Evolutionary conservation across 768 basidiomycete species (phyloP), one percentile per base, ranked within the genome.

Genomic region (Auriscalpium orientale): DNA sequence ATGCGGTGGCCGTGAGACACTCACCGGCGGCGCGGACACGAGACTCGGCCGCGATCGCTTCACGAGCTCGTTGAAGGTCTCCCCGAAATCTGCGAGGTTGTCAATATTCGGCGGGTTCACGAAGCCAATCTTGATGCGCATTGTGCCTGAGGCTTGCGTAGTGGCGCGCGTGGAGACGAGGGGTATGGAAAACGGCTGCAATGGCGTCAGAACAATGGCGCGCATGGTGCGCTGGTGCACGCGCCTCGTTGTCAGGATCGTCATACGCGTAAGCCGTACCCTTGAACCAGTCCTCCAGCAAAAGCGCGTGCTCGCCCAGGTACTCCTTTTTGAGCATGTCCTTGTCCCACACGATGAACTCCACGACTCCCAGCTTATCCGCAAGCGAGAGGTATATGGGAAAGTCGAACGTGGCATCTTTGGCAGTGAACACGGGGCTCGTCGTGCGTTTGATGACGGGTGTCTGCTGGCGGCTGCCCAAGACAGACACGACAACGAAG

Each of bases 341-440:
- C 73, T 87, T 93, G 71, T 95, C 94, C 95, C 95, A 99, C 0
- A 94, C 78, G 12, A 97, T 85, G 36, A 92, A 74, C 70, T 98
- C 94, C 45, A 98, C 63, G 2, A 79, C 82, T 36, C 88, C 87
- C 5, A 90, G 77, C 46, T 76, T 75, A 62, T 88, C 87, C 0
- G 85, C 84, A 28, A 88, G 77, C 15, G 85, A 87, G 16, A 87
- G 76, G 62, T 88, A 90, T 16, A 97, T 76, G 0, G 92, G 89
- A 62, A 95, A 91, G 56, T 95, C 90, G 67, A 94, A 98, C 0
- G 91, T 94, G 11, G 91, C 85, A 62, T 88, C 83, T 58, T 83
- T 83, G 11, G 84, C 58, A 0, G 74, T 61, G 59, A 80, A 95
- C 1, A 71, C 66, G 4, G 93, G 94, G 60, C 85, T 86, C 20